Evolutionary conservation across 805 yeast genomes (phyloP).

Genomic region (Blastobotrys robertii): DNA sequence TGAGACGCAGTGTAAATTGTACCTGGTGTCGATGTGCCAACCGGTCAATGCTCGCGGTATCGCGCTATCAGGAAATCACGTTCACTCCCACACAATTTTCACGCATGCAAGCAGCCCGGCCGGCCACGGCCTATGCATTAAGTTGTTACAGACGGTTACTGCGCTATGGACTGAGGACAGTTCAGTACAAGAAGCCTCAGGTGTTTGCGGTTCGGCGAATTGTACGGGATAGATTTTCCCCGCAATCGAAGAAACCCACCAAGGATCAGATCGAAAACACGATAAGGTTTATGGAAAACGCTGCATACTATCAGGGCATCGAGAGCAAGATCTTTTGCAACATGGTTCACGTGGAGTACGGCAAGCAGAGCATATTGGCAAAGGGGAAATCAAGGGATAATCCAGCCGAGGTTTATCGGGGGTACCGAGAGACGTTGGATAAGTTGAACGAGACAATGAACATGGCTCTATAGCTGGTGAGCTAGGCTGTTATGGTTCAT

Average conservation of each 20-base stretch:
- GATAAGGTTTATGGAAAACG: conserved; percentile 10
- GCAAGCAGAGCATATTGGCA: conserved; percentile 3
- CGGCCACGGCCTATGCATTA: too few relatives aligned
- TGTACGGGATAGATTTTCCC: too few relatives aligned
- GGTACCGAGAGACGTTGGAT: conserved; percentile 8
- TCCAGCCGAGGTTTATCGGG: conserved; percentile 28
- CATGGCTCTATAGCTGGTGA: conserved; percentile 7
- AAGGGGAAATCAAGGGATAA: conserved; percentile 32
- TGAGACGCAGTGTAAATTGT: too few relatives aligned
- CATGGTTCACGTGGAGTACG: conserved; percentile 12
- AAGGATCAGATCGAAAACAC: conserved; percentile 9
- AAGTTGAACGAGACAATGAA: conserved; percentile 25
- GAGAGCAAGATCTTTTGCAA: conserved; percentile 9
- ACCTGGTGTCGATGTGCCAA: too few relatives aligned
- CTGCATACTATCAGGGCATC: conserved; percentile 10
- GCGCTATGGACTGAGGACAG: conserved; percentile 12
- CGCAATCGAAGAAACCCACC: neutral
- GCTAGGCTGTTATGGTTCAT: too few relatives aligned
- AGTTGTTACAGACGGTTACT: conserved; percentile 7
- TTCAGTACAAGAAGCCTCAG: conserved; percentile 11
- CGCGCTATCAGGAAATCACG: too few relatives aligned
- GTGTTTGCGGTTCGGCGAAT: conserved; percentile 1
- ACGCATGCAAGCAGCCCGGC: too few relatives aligned
- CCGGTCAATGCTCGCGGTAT: too few relatives aligned
- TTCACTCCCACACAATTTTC: too few relatives aligned